Evolutionary conservation across 768 basidiomycete genomes (phyloP).

Genomic region (Coprinopsis sp.): DNA sequence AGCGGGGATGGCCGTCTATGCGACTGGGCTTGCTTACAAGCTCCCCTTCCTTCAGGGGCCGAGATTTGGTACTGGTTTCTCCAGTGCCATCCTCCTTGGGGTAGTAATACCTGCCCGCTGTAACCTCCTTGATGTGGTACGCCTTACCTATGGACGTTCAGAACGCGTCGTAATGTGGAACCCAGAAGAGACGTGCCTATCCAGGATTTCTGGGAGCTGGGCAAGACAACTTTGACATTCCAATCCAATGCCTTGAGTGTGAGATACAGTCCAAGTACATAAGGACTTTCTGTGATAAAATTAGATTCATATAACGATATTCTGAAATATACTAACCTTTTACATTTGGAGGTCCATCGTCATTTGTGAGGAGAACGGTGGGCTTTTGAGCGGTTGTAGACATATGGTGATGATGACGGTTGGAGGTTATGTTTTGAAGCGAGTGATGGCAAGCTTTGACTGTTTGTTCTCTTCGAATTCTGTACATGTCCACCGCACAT

Average conservation of each 20-base stretch:
- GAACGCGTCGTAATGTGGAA: neutral
- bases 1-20: neutral
- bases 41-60: slow-evolving; percentile 73
- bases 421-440: no score
- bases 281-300: slow-evolving; percentile 82
- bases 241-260: slow-evolving; percentile 52
- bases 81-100: slow-evolving; percentile 67
- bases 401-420: no score
- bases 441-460: slow-evolving; percentile 7
- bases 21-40: slow-evolving; percentile 35
- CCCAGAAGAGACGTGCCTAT: slow-evolving; percentile 49
- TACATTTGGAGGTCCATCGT: slow-evolving; percentile 73
- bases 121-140: slow-evolving; percentile 71
- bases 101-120: slow-evolving; percentile 72
- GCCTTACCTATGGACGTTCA: slow-evolving; percentile 55
- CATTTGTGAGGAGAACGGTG: slow-evolving; percentile 55
- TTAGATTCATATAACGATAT: no score
- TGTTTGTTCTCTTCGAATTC: neutral
- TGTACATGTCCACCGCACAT: slow-evolving; percentile 18
- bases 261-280: slow-evolving; percentile 68
- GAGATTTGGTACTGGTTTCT: slow-evolving; percentile 54
- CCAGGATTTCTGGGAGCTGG: slow-evolving; percentile 83
- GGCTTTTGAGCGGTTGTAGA: no score
- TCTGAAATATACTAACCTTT: no score
- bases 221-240: slow-evolving; percentile 77